A percentile compares a stretch with the other conserved stretches of the same genome.
phyloP scores from a whole-genome alignment of 148 eudicot species.

The Chenopodium berlandieri region DNA sequence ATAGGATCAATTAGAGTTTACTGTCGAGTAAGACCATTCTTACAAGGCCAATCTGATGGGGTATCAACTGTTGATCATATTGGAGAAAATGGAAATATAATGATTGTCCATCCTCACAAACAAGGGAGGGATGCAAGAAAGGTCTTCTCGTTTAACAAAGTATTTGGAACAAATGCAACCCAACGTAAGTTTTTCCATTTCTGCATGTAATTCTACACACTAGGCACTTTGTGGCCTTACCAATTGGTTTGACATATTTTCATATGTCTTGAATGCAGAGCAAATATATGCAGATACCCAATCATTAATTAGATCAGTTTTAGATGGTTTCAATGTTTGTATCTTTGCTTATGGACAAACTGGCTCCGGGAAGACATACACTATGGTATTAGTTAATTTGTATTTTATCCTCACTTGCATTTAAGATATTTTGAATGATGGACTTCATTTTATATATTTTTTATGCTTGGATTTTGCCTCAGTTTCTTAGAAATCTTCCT shows the following conservation, averaged over 20 bases:
- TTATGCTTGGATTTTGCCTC: too few relatives aligned
- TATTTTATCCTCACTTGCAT: background rate
- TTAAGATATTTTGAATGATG: background rate
- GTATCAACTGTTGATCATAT: slow-evolving; percentile 82
- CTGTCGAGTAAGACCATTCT: slow-evolving; percentile 88
- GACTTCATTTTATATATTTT: background rate
- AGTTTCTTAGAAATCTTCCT: background rate
- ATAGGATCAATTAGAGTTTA: slow-evolving; percentile 91
- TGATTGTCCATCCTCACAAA: slow-evolving; percentile 81
- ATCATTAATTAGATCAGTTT: slow-evolving; percentile 80
- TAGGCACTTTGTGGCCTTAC: background rate
- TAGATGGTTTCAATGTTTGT: slow-evolving; percentile 92
- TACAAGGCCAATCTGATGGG: slow-evolving; percentile 48
- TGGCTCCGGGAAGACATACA: slow-evolving; percentile 98
- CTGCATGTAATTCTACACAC: background rate
- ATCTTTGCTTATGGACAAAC: slow-evolving; percentile 99
- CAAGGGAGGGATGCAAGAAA: slow-evolving; percentile 88
- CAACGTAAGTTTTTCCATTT: slow-evolving; percentile 53
- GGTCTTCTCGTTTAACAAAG: slow-evolving; percentile 80
- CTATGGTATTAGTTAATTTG: slow-evolving; percentile 55
- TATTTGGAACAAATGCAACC: slow-evolving; percentile 66
- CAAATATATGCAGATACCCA: slow-evolving; percentile 88
- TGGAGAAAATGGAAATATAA: slow-evolving; percentile 89
- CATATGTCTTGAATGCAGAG: slow-evolving; percentile 43
- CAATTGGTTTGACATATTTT: background rate